These are phyloP conservation scores for Keithomyces neogunnii DNA, from an alignment of 2,329 filamentous ascomycete species.

Conservation along the genomic window DNA sequence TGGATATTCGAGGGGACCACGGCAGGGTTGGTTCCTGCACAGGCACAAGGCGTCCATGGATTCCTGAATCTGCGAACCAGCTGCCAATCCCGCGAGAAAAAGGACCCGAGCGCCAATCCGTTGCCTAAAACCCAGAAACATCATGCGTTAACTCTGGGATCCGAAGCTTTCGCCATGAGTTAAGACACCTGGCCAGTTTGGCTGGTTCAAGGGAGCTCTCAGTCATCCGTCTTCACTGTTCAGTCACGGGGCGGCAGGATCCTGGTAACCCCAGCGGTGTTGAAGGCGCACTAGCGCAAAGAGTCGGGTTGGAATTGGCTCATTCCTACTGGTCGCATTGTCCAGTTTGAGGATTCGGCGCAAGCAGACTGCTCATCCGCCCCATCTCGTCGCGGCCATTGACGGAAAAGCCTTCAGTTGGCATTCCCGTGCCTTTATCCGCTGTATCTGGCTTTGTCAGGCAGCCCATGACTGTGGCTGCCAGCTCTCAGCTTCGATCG, in stretches of 20 bases:
- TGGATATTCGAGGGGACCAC: slow-evolving; percentile 1
- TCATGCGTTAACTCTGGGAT: neutral
- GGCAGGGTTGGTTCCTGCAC: neutral
- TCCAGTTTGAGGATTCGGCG: neutral
- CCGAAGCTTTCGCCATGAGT: neutral
- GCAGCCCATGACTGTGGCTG: neutral
- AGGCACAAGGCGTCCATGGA: neutral
- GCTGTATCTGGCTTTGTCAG: neutral
- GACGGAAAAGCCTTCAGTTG: neutral
- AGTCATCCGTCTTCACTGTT: neutral
- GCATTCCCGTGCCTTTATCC: neutral
- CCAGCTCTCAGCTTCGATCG: neutral
- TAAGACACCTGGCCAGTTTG: neutral
- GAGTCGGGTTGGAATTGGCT: neutral
- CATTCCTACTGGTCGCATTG: neutral
- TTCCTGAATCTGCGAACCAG: neutral
- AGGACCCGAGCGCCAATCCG: neutral
- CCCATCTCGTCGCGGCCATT: neutral
- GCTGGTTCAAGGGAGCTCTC: neutral
- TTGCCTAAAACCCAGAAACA: neutral
- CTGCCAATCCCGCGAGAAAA: neutral
- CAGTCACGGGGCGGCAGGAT: neutral
- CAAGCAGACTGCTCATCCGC: neutral
- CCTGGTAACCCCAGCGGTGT: neutral
- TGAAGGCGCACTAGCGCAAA: neutral